phyloP scores from a whole-genome alignment of 2,329 filamentous ascomycete species.

The Lachnum nothofagi region DNA sequence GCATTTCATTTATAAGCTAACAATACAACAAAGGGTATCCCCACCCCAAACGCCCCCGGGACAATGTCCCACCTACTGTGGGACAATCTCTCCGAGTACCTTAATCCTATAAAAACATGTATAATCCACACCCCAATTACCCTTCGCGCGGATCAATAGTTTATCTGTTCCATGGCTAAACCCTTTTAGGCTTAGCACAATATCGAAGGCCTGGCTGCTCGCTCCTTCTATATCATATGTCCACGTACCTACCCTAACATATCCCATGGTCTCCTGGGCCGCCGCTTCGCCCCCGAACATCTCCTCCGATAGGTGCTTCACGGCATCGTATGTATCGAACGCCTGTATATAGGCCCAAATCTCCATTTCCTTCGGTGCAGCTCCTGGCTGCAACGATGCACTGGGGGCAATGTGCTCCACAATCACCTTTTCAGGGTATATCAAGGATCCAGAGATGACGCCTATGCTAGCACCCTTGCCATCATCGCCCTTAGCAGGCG shows the following conservation, averaged over 20 bases:
- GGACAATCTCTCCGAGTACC: slow-evolving; percentile 43
- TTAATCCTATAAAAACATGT: slow-evolving; percentile 63
- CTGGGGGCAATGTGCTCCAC: slow-evolving; percentile 65
- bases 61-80: not conserved
- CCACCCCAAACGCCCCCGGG: too few species aligned
- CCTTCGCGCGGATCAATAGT: slow-evolving; percentile 50
- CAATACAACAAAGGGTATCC: slow-evolving; percentile 2
- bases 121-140: slow-evolving; percentile 56
- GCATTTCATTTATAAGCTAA: too few species aligned
- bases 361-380: slow-evolving; percentile 64
- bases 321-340: slow-evolving; percentile 27
- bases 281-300: slow-evolving; percentile 35
- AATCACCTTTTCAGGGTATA: slow-evolving; percentile 65
- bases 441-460: slow-evolving; percentile 52
- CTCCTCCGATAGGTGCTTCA: slow-evolving; percentile 33
- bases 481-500: slow-evolving; percentile 41
- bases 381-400: slow-evolving; percentile 55
- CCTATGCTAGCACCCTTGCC: slow-evolving; percentile 57
- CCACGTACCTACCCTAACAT: slow-evolving; percentile 55
- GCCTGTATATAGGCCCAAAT: slow-evolving; percentile 60
- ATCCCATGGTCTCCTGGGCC: slow-evolving; percentile 33
- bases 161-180: slow-evolving; percentile 46
- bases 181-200: slow-evolving; percentile 46
- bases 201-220: slow-evolving; percentile 45
- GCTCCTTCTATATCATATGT: slow-evolving; percentile 43